Evolutionary conservation across 2,329 filamentous ascomycete species (phyloP).

Genomic region (Coniosporium tulheliwenetii): DNA sequence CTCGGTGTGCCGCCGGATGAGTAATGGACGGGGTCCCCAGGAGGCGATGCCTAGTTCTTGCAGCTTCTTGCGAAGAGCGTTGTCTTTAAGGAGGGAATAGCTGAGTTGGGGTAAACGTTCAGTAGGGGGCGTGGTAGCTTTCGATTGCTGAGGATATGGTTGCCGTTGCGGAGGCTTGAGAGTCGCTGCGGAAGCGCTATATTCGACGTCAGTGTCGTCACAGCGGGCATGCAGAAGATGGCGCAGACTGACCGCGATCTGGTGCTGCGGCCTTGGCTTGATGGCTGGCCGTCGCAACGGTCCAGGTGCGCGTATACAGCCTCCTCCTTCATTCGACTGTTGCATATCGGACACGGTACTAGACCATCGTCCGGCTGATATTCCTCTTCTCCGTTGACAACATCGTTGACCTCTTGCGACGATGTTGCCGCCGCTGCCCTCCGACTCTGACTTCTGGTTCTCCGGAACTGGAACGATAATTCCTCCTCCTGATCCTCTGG

Average conservation of each 20-base stretch:
- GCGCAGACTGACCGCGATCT: constrained; percentile 5
- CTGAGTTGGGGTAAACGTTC: constrained; percentile 67
- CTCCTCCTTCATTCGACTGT: constrained; percentile 60
- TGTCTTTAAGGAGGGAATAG: constrained; percentile 76
- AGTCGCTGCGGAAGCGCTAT: constrained; percentile 5
- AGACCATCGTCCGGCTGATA: constrained; percentile 49
- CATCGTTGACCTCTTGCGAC: constrained; percentile 10
- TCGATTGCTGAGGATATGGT: constrained; percentile 1
- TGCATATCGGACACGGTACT: constrained; percentile 73
- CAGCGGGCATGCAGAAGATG: neutral
- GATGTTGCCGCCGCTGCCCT: constrained; percentile 13
- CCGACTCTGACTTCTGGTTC: constrained; percentile 13
- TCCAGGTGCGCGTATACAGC: constrained; percentile 73
- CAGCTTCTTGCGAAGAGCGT: constrained; percentile 63
- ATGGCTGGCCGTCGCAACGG: constrained; percentile 34
- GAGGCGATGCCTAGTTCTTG: constrained; percentile 62
- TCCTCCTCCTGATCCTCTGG: constrained; percentile 12
- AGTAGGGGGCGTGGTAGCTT: constrained; percentile 11
- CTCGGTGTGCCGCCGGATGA: constrained; percentile 74
- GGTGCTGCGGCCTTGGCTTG: constrained; percentile 10
- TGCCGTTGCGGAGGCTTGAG: constrained; percentile 3
- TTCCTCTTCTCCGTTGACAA: constrained; percentile 19
- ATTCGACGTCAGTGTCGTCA: constrained; percentile 1
- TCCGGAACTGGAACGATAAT: constrained; percentile 10
- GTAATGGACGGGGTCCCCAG: constrained; percentile 48